Evolutionary conservation across 495 filamentous ascomycete genomes (phyloP), one percentile per base, ranked within the genome.

Genomic region (Acidiella bohemica): DNA sequence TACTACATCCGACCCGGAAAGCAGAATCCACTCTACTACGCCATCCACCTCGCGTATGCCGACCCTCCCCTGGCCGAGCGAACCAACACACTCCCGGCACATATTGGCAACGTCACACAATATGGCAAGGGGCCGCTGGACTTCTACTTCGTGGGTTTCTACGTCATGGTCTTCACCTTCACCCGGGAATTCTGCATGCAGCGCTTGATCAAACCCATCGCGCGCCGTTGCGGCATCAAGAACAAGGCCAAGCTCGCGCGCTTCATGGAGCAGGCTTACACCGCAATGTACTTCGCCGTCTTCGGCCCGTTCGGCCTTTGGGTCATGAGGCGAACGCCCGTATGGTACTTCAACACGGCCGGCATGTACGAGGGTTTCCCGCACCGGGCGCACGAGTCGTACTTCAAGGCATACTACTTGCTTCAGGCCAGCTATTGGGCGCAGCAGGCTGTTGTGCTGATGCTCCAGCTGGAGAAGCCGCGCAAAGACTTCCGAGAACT

Each of bases 211-310:
- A 81, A 82, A 5, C 90, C 84, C 0, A 59, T 84, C 49, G 87
- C 86, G 3, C 63, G 74, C 19, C 67, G 65, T 42, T 73, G 63
- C 35, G 84, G 85, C 3, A 75, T 97, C 49, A 71, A 63, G 30
- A 73, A 71, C 33, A 73, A 78, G 22, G 74, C 72, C 30, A 97
- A 95, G 65, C 83, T 87, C 37, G 70, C 81, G 8, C 78, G 90
- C 12, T 96, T 93, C 68, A 92, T 95, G 84, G 90, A 97, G 60
- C 90, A 97, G 61, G 72, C 81, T 49, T 97, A 97, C 65, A 95
- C 88, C 1, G 90, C 85, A n/a, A 67, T 95, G 22, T 97, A 97
- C 66, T 95, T 95, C 54, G 74, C 61, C 8, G 53, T 94, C 38
- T 75, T 93, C 40, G 84, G 85, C 4, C 90, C 92, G 1, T 76